These are phyloP conservation scores for Globisporangium camurandrum DNA, from an alignment of 352 stramenopile genomes.

Conservation along the genomic window DNA sequence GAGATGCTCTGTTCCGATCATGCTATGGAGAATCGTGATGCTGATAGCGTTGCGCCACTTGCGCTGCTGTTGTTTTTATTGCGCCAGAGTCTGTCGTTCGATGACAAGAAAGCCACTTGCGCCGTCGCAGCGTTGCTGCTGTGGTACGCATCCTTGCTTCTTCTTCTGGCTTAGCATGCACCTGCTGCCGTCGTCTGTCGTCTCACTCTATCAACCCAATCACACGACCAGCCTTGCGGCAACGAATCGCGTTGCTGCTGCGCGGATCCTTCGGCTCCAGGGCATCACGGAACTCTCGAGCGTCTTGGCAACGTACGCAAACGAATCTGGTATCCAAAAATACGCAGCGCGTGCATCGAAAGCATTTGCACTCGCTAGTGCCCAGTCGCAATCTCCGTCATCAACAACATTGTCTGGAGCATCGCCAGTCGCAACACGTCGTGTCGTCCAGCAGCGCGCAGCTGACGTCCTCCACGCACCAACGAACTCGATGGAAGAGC, in stretches of 20 bases:
- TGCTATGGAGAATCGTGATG: conserved; percentile 1
- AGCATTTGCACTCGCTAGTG: conserved; percentile 46
- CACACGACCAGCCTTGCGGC: conserved; percentile 32
- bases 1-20: conserved; percentile 38
- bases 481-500: too few species aligned
- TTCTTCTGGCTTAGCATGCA: background rate
- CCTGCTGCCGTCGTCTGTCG: background rate
- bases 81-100: conserved; percentile 56
- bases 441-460: conserved; percentile 32
- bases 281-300: conserved; percentile 64
- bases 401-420: too few species aligned
- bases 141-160: conserved; percentile 27
- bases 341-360: conserved; percentile 50
- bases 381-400: conserved; percentile 23
- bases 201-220: conserved; percentile 1
- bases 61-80: conserved; percentile 66
- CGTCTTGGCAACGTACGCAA: conserved; percentile 64
- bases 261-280: conserved; percentile 46
- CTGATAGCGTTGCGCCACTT: conserved; percentile 48
- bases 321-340: conserved; percentile 60
- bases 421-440: conserved; percentile 18
- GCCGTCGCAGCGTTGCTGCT: conserved; percentile 65
- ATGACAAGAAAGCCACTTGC: conserved; percentile 79
- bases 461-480: conserved; percentile 25
- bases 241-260: conserved; percentile 39